Base-by-base conservation (phyloP, 768 basidiomycete genomes). In the Hericium coralloides region DNA sequence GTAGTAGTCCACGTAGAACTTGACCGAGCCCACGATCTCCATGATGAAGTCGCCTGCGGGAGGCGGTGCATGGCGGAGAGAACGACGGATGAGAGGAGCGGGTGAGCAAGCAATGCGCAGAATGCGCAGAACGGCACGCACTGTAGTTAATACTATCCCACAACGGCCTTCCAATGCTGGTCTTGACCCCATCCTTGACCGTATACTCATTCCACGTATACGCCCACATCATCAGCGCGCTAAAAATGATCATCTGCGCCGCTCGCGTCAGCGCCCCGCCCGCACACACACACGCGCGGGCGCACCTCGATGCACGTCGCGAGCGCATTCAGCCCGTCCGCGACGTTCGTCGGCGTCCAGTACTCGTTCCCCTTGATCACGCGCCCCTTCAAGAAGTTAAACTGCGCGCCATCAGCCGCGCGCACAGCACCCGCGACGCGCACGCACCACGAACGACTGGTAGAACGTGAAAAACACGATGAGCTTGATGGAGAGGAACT, bases 381-480 rank as follows among this genome's bases (percentile, higher is more conserved):
- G 31, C 74, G 69, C 49, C 84, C 79, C 65, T 85, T 81, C 36
- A 97, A 70, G 4, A 80, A 75, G 43, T 65, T 71, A 67, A 95
- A 87, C 84, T 92, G 53, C 17, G 52, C 52, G 3, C 57, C 57
- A 18, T 22, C 31, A 41, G 38, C 20, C 38, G 23, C 2, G 1
- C 7, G 15, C 12, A 14, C 38, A 36, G n/a, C 8, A 14, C 2
- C 18, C 20, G 1, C 17, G 14, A 52, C 4, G 1, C 20, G 7
- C 9, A 41, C 59, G 38, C 64, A 87, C 85, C 52, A 90, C 69
- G 64, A 92, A 87, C 1, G 79, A 76, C 65, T 94, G 93, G 68
- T 94, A 95, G 69, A 90, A 94, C 0, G 91, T 92, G 67, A 88
- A 83, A 81, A 92, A 84, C 47, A 92, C 87, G 50, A 92, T 87